Conservation (phyloP, 805 yeast genomes). For the Phaffomyces antillensis region DNA sequence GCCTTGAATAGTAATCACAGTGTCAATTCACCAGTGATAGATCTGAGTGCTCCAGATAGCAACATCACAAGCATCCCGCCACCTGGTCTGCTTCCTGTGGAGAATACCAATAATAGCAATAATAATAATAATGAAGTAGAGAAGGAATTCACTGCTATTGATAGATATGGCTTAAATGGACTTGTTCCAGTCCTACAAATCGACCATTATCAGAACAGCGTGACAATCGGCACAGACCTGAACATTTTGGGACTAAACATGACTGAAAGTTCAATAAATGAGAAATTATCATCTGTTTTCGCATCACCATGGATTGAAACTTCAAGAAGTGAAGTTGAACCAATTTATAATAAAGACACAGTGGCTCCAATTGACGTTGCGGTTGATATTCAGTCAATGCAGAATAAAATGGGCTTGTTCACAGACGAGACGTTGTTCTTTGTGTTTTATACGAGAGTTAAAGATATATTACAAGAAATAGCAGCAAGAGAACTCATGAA, state of each 20-base stretch:
- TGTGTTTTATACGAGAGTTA: slow-evolving; percentile 88
- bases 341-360: slow-evolving; percentile 59
- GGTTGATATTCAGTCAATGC: slow-evolving; percentile 2
- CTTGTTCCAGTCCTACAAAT: slow-evolving; percentile 50
- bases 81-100: slow-evolving; percentile 5
- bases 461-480: slow-evolving; percentile 87
- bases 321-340: slow-evolving; percentile 83
- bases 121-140: neutral
- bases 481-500: slow-evolving; percentile 87
- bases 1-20: slow-evolving; percentile 8
- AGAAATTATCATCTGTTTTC: slow-evolving; percentile 52
- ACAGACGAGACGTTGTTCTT: slow-evolving; percentile 91
- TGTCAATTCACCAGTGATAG: slow-evolving; percentile 1
- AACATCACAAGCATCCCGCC: neutral
- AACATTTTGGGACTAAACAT: slow-evolving; percentile 60
- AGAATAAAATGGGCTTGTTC: slow-evolving; percentile 50
- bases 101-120: slow-evolving; percentile 1
- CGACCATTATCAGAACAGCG: slow-evolving; percentile 57
- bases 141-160: slow-evolving; percentile 36
- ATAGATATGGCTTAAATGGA: slow-evolving; percentile 63
- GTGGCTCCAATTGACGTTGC: no score
- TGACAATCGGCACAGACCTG: slow-evolving; percentile 72
- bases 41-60: neutral
- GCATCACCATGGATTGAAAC: slow-evolving; percentile 97
- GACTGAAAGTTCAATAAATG: slow-evolving; percentile 26